Base-by-base conservation (phyloP, 139 green algal species). In the Astrephomene gubernaculifera region DNA sequence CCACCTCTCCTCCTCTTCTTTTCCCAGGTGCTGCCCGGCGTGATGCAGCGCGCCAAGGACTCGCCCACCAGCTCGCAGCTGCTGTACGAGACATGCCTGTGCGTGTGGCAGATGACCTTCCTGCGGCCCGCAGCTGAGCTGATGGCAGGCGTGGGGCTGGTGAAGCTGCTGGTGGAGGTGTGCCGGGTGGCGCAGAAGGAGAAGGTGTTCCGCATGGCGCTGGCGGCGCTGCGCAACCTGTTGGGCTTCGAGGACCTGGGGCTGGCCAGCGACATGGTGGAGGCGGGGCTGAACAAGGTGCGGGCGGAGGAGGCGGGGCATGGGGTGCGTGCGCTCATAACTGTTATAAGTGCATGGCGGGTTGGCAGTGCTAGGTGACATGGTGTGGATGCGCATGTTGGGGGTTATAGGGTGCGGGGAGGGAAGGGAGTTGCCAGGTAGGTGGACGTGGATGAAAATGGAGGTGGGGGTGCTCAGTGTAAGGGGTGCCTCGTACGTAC, bases 61-160 rank as follows among this genome's bases (percentile, higher is more conserved):
- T 75, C 78, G 25, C 88, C 91, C 21, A 86, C 84, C 53, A 93
- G 93, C 90, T 91, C 92, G 61, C 97, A 99, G 94, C 92, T 98
- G 79, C 91, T 97, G 70, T 99, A 99, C 88, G 97, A 99, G 90
- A 91, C 94, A 0, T 93, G 90, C 73, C 90, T 99, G 78, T 98
- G 94, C 90, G 76, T 94, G 1, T 99, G 97, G 97, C 91, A 98
- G 89, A 92, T 99, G 49, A 96, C 91, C 69, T 99, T 97, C 89
- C 61, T 97, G 60, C 74, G 89, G 52, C 64, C 91, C 2, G 95
- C 92, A 0, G 86, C 90, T 12, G 89, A 97, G 54, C 90, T 86
- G 14, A 92, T 98, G 89, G 86, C 63, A 17, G 44, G 31, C 21
- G 36, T 36, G 25, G 93, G 90, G 29, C 87, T 95, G 9, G 85